Conservation (phyloP, 2,329 filamentous ascomycete species). For the Coccinonectria pachysandricola region DNA sequence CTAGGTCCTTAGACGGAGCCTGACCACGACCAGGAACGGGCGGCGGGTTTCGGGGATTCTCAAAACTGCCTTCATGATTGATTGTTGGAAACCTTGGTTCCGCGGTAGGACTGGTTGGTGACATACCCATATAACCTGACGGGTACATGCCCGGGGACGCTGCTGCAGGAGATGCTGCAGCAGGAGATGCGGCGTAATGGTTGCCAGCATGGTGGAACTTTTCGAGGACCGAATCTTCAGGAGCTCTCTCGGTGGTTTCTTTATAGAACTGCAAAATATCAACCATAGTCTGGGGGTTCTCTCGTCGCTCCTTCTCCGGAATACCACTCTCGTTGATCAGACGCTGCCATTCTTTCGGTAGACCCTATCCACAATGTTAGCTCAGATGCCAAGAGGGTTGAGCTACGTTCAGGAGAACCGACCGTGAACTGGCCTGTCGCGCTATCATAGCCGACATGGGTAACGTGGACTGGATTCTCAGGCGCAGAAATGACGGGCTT, state of each 20-base stretch:
- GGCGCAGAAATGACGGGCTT: constrained; percentile 94
- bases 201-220: constrained; percentile 85
- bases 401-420: constrained; percentile 27
- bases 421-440: constrained; percentile 94
- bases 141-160: constrained; percentile 45
- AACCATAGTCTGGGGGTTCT: constrained; percentile 90
- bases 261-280: constrained; percentile 97
- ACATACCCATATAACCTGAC: constrained; percentile 46
- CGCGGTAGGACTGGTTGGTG: constrained; percentile 62
- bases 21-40: constrained; percentile 56
- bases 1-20: constrained; percentile 41
- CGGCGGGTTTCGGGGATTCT: constrained; percentile 88
- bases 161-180: no score
- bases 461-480: constrained; percentile 95
- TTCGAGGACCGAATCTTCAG: constrained; percentile 83
- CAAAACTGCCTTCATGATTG: constrained; percentile 88
- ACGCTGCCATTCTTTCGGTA: constrained; percentile 96
- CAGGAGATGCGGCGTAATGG: constrained; percentile 33
- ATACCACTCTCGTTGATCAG: constrained; percentile 93
- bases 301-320: constrained; percentile 87
- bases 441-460: constrained; percentile 95
- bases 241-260: constrained; percentile 71
- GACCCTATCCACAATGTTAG: constrained; percentile 48
- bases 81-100: constrained; percentile 77
- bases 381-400: constrained; percentile 4